Evolutionary conservation across 495 filamentous ascomycete species (phyloP).

Genomic region (Penicillium canariense): DNA sequence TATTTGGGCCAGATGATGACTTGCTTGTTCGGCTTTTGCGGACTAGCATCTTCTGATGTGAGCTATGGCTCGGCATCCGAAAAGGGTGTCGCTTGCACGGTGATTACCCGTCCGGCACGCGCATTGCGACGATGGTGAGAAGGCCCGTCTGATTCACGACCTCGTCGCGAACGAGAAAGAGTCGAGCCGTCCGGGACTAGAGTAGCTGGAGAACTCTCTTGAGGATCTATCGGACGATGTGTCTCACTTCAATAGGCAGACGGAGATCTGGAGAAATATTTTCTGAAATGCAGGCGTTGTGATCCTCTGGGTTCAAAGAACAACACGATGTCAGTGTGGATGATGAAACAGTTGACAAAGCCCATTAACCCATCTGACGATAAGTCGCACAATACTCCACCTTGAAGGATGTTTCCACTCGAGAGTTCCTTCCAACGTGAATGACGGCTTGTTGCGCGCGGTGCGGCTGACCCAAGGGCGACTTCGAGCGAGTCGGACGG

Average conservation of each 20-base stretch:
- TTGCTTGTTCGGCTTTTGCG: background rate
- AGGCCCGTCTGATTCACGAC: background rate
- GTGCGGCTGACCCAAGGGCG: background rate
- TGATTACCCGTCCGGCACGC: background rate
- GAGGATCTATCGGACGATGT: background rate
- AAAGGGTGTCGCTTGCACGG: background rate
- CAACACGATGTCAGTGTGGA: background rate
- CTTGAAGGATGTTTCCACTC: background rate
- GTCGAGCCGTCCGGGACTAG: background rate
- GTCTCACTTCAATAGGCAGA: background rate
- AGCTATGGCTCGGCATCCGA: too few species aligned
- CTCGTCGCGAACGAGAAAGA: background rate
- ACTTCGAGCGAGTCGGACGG: background rate
- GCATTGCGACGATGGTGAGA: too few species aligned
- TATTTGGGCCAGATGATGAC: background rate
- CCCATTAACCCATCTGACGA: too few species aligned
- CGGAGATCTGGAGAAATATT: background rate
- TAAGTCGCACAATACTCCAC: too few species aligned
- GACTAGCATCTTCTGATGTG: too few species aligned
- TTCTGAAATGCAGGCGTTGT: background rate
- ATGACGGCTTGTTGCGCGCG: background rate
- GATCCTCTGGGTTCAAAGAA: background rate
- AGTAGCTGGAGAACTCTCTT: background rate
- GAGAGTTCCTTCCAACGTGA: background rate
- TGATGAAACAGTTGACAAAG: background rate